Evolutionary conservation across 1,284 basidiomycete genomes (phyloP), one percentile per base, ranked within the genome.

Genomic region (Ganoderma meredithae): DNA sequence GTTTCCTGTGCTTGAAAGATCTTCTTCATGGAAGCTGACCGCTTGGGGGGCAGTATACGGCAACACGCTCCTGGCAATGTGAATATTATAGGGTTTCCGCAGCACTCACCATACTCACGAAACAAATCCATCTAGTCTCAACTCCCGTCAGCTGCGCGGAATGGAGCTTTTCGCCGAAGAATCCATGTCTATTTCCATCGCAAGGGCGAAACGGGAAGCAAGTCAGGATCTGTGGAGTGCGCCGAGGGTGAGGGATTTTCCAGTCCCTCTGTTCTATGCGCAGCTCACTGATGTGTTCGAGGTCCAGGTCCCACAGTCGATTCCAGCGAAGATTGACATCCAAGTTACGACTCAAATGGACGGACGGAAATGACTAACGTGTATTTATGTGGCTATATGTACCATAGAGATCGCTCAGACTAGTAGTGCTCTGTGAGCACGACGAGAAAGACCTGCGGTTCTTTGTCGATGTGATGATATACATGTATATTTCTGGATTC

Each of bases 211-310:
- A n/a, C 55, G 55, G 33, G 55, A 58, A 39, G 55, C 55, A 8
- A 58, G 55, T 9, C 27, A 58, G n/a, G 55, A 58, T 36, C 22
- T 58, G 55, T 58, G 55, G 55, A 58, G 31, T 39, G 39, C 55
- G 19, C 55, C 55, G 9, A 58, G 31, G 55, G 55, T 58, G 10
- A n/a, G 19, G n/a, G 12, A 15, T 31, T 39, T 10, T 22, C 55
- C 19, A 13, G 33, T 10, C 10, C 47, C 9, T 58, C 55, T 13
- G 10, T 22, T 4, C 3, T 9, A 8, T 19, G 17, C 5, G 22
- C 10, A 13, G n/a, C 9, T 22, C 7, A 22, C 55, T 3, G 9
- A 39, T 19, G 9, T 12, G 19, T 58, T 36, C 8, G 12, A 9
- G 3, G 4, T 58, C 10, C 55, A 58, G 55, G 19, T 58, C 5